Conservation (phyloP, 1,139 yeast genomes). For the Nakaseomyces uthaithaninus region DNA sequence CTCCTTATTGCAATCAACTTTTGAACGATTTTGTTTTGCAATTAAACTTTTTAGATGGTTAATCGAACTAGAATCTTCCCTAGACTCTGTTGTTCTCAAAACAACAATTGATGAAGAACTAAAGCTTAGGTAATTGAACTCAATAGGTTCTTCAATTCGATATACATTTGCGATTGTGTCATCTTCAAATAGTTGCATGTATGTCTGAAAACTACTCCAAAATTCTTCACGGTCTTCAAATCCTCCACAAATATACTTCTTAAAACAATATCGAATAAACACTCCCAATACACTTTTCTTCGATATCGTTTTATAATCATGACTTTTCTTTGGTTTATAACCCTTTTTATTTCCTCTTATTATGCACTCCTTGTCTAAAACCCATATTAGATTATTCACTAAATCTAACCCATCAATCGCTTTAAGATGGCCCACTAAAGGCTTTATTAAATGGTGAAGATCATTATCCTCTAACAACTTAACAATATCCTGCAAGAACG, state of each 20-base stretch:
- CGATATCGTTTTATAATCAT: constrained; percentile 11
- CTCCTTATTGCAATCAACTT: neutral
- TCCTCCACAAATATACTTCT: constrained; percentile 16
- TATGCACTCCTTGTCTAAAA: constrained; percentile 6
- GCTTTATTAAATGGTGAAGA: constrained; percentile 5
- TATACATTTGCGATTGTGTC: neutral
- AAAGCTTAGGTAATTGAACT: neutral
- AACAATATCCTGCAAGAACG: constrained; percentile 5
- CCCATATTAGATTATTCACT: constrained; percentile 4
- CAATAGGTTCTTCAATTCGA: neutral
- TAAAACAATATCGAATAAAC: constrained; percentile 14
- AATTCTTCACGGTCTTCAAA: constrained; percentile 19
- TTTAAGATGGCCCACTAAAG: constrained; percentile 4
- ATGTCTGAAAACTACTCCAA: constrained; percentile 15
- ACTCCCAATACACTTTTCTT: constrained; percentile 20
- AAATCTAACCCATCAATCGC: constrained; percentile 8
- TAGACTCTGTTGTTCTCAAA: neutral
- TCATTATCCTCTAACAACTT: neutral
- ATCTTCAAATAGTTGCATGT: constrained; percentile 5
- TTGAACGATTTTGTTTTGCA: neutral
- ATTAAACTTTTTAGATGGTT: neutral
- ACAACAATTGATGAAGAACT: constrained; percentile 2
- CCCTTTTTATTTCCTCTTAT: neutral
- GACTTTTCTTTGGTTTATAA: neutral
- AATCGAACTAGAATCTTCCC: neutral